Base-by-base conservation (phyloP, 805 yeast species). In the Yarrowia porcina region DNA sequence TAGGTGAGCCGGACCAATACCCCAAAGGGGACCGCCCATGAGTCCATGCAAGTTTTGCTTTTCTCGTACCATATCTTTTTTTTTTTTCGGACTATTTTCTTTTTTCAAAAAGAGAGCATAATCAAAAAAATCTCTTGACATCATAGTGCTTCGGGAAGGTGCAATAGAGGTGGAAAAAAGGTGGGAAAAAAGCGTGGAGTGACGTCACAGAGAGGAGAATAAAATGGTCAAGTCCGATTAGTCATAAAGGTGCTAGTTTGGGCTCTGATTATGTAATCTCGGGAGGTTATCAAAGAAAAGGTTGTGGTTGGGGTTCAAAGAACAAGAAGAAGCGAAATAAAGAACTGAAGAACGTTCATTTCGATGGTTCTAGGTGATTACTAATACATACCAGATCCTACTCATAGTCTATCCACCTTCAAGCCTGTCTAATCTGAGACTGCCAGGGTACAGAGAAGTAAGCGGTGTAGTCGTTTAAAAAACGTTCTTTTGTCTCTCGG, bases 41-140 rank as follows among this genome's bases (percentile, higher is more conserved):
- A 23, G 2, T 9, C 8, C 10, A 38, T 13, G 25, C 42, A 38
- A 20, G 25, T 38, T 38, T 42, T 42, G 9, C n/a, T 42, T 23
- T 42, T 42, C 47, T n/a, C 30, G 30, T 42, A 23, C 32, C 47
- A 42, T 42, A n/a, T 42, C 41, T n/a, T n/a, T n/a, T n/a, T n/a
- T n/a, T n/a, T n/a, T n/a, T 38, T 18, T n/a, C 32, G 44, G 17
- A 4, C 9, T 25, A 3, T 2, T 42, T 42, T n/a, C 47, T 42
- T 42, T 42, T 42, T 42, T 3, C 30, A n/a, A n/a, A n/a, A 20
- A 25, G 42, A 15, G n/a, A 38, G 11, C 18, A 38, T 1, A 4
- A 2, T 8, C 4, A 3, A 20, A 6, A 20, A 7, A 6, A 10
- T 4, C 13, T 7, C 5, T 28, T 42, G 30, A 42, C 30, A 25